Base-by-base conservation (phyloP, 2,329 filamentous ascomycete species). In the Pleoardoris graminearum region DNA sequence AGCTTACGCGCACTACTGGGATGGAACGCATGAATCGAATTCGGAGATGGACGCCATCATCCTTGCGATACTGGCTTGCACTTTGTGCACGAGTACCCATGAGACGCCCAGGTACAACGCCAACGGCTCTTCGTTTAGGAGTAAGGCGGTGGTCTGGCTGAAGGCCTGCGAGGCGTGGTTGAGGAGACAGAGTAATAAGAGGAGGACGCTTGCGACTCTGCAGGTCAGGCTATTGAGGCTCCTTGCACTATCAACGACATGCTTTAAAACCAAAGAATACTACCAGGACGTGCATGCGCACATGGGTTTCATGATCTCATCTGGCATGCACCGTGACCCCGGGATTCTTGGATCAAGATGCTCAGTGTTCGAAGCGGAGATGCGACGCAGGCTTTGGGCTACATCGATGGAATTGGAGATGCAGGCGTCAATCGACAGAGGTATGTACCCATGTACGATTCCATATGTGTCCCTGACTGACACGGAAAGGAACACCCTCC, bases 331-430 rank as follows among this genome's bases (percentile, higher is more conserved):
- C 58, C 68, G 77, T n/a, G 75, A 80, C 49, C 76, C 78, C 0
- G 37, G 42, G 11, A 76, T 53, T 57, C 74, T 47, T 63, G 73
- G 51, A 57, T 38, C 16, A 11, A 46, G 61, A 10, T 67, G 58
- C 37, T 59, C 61, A 10, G 60, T 69, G 1, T 76, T 78, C 30
- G 76, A 80, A 48, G 75, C 76, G 36, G 78, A 80, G 49, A 76
- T 81, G 74, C 74, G 82, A 33, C 73, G 80, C 32, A 75, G 82
- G 45, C 70, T 85, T 3, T 85, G 82, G 82, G 75, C 74, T 2
- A 82, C 81, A 0, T 78, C 82, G 6, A 62, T 81, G 4, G 81
- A 84, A 57, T 65, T 84, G 38, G 81, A 84, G 49, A 62, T 82
- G 2, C 80, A 83, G 59, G 74, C 79, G 2, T 77, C 79, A 1